Conservation (phyloP, 1,139 yeast species). For the Candida pseudocylindracea region DNA sequence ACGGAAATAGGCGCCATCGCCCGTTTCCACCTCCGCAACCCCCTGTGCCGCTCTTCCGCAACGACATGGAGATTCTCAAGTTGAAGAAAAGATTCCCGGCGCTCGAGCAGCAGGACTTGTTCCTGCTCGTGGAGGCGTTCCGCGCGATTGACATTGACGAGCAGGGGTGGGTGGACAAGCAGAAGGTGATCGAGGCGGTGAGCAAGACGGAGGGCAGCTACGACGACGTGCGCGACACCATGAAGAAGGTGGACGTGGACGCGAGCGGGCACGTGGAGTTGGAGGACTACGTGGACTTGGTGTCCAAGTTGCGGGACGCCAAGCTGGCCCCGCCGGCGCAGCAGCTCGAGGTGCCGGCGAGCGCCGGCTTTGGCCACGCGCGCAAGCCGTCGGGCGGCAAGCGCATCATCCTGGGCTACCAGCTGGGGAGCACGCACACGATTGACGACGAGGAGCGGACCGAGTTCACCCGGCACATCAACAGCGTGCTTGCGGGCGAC, state of each 20-base stretch:
- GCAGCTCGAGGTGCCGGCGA: slow-evolving; percentile 9
- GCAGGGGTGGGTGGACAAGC: slow-evolving; percentile 91
- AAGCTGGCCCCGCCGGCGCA: slow-evolving; percentile 7
- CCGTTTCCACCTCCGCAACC: too few relatives aligned
- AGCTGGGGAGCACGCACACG: slow-evolving; percentile 89
- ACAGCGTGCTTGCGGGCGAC: slow-evolving; percentile 83
- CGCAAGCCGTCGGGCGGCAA: slow-evolving; percentile 10
- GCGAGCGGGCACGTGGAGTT: slow-evolving; percentile 94
- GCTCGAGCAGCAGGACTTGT: slow-evolving; percentile 69
- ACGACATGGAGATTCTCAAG: slow-evolving; percentile 29
- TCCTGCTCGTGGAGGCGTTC: slow-evolving; percentile 57
- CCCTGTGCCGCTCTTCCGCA: too few relatives aligned
- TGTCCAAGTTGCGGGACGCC: slow-evolving; percentile 42
- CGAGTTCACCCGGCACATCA: slow-evolving; percentile 91
- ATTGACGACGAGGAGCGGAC: slow-evolving; percentile 93
- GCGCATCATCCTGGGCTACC: slow-evolving; percentile 57
- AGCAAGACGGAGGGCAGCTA: slow-evolving; percentile 54
- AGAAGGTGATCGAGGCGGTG: slow-evolving; percentile 66
- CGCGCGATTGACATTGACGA: slow-evolving; percentile 72
- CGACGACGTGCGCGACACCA: slow-evolving; percentile 84
- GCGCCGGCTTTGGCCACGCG: slow-evolving; percentile 24
- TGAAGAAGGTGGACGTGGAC: slow-evolving; percentile 79
- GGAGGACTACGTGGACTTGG: slow-evolving; percentile 83
- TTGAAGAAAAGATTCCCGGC: slow-evolving; percentile 68
- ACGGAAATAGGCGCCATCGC: too few relatives aligned